Conservation (phyloP, 176 grass and related monocot genomes). For the Aechmea fasciata region DNA sequence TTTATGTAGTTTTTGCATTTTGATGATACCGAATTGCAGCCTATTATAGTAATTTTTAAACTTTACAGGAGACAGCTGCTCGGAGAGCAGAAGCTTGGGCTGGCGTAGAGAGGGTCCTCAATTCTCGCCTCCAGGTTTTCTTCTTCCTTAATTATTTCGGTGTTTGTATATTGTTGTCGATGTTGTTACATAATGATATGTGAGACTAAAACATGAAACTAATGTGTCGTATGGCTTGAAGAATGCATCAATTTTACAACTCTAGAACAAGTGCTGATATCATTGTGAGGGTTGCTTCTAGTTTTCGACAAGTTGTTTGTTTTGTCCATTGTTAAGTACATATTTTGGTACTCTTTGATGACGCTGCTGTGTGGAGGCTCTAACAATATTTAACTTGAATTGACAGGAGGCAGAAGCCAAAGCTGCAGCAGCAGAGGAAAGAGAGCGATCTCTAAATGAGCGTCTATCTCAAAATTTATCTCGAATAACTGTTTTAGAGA, state of each 20-base stretch:
- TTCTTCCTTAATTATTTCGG: slow-evolving; percentile 7
- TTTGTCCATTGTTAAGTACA: not conserved
- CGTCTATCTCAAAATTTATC: slow-evolving; percentile 74
- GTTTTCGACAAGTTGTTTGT: not conserved
- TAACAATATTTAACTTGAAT: slow-evolving; percentile 14
- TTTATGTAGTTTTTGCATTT: not conserved
- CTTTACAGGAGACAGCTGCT: slow-evolving; percentile 74
- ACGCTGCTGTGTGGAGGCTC: not conserved
- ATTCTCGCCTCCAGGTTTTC: slow-evolving; percentile 87
- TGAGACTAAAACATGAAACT: slow-evolving; percentile 10
- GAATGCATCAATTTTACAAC: not conserved
- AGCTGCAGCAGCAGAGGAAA: slow-evolving; percentile 93
- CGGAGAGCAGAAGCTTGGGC: slow-evolving; percentile 89
- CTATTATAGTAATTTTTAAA: slow-evolving; percentile 23
- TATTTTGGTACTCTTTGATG: not conserved
- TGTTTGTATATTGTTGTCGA: slow-evolving; percentile 10
- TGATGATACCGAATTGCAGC: not conserved
- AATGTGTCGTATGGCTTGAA: not conserved
- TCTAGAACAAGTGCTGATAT: not conserved
- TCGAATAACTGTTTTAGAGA: slow-evolving; percentile 86
- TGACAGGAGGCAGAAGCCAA: slow-evolving; percentile 98
- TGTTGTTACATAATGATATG: not conserved
- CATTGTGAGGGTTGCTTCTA: not conserved
- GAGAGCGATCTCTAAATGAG: slow-evolving; percentile 76
- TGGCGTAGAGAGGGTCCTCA: slow-evolving; percentile 85